These are phyloP conservation scores for Lanmaoa rubissima DNA, from an alignment of 768 basidiomycete species.

Conservation along the genomic window DNA sequence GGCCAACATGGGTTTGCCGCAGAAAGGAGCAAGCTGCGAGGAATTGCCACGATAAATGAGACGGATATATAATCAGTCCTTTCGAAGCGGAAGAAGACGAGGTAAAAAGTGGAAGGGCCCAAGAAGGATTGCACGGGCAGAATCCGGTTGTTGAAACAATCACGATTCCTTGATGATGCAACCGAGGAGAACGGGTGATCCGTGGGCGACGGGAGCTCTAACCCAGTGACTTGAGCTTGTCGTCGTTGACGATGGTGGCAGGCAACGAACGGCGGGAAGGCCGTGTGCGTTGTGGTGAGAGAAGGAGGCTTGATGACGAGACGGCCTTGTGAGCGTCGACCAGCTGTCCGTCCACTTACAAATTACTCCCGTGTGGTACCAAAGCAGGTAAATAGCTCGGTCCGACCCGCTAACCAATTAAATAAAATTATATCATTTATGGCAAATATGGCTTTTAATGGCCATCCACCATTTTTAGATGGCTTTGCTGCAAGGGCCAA, in stretches of 20 bases:
- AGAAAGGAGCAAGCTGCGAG: slow-evolving; percentile 10
- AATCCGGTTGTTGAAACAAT: slow-evolving; percentile 23
- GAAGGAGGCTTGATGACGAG: slow-evolving; percentile 18
- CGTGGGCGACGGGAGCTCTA: slow-evolving; percentile 9
- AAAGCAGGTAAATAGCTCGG: slow-evolving; percentile 14
- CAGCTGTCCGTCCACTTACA: slow-evolving; percentile 16
- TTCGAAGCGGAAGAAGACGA: slow-evolving; percentile 14
- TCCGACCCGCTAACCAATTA: slow-evolving; percentile 7
- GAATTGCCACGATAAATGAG: slow-evolving; percentile 7
- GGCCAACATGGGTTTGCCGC: slow-evolving; percentile 40
- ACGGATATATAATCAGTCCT: slow-evolving; percentile 22
- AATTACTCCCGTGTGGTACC: slow-evolving; percentile 21
- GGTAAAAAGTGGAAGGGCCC: slow-evolving; percentile 9
- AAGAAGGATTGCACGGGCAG: slow-evolving; percentile 16
- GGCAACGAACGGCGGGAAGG: slow-evolving; percentile 2
- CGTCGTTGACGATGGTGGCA: slow-evolving; percentile 11
- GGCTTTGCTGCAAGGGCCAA: background rate
- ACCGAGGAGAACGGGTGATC: slow-evolving; percentile 26
- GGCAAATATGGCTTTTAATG: no score
- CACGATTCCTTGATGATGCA: slow-evolving; percentile 27
- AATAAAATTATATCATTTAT: background rate
- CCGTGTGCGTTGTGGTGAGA: slow-evolving; percentile 21
- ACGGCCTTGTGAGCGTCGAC: slow-evolving; percentile 17
- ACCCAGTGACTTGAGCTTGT: background rate
- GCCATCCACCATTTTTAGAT: background rate